Percentiles rank a stretch among this genome's conserved stretches.
phyloP scores from a whole-genome alignment of 495 filamentous ascomycete species.

The Aspergillus asperescens region DNA sequence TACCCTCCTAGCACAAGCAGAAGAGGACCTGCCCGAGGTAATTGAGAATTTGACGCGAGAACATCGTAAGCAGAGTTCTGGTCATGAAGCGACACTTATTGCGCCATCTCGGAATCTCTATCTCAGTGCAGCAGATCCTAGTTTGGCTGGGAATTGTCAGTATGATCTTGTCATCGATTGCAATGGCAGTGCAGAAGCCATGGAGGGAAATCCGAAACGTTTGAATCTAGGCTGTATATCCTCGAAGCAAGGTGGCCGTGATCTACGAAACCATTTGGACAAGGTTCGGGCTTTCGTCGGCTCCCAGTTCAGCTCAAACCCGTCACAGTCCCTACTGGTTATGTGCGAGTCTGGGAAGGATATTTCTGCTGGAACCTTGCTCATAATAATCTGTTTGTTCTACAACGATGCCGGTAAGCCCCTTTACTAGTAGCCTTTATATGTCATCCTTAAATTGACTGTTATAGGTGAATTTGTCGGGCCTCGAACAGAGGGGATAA shows the following conservation, averaged over 20 bases:
- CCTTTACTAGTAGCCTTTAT: background rate
- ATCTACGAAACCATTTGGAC: slow-evolving; percentile 60
- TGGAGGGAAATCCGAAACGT: slow-evolving; percentile 28
- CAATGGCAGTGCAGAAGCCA: slow-evolving; percentile 31
- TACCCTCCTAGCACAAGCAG: slow-evolving; percentile 50
- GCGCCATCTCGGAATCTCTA: slow-evolving; percentile 38
- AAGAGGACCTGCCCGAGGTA: slow-evolving; percentile 59
- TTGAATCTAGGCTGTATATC: slow-evolving; percentile 61
- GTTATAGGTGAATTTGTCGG: slow-evolving; percentile 29
- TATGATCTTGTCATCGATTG: slow-evolving; percentile 47
- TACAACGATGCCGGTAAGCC: slow-evolving; percentile 51
- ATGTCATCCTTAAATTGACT: slow-evolving; percentile 13
- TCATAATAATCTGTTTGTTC: slow-evolving; percentile 59
- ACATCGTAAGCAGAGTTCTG: slow-evolving; percentile 20
- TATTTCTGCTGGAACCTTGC: slow-evolving; percentile 56
- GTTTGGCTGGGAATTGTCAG: slow-evolving; percentile 9
- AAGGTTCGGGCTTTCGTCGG: slow-evolving; percentile 46
- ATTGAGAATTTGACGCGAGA: slow-evolving; percentile 52
- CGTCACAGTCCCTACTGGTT: slow-evolving; percentile 44
- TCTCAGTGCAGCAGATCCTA: slow-evolving; percentile 25
- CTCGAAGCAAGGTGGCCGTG: slow-evolving; percentile 68
- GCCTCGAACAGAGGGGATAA: slow-evolving; percentile 37
- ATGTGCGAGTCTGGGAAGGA: slow-evolving; percentile 61
- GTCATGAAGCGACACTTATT: slow-evolving; percentile 27
- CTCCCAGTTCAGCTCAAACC: slow-evolving; percentile 24